A percentile compares a stretch with the other conserved stretches of the same genome.
phyloP scores from a whole-genome alignment of 2,329 filamentous ascomycete genomes.

The Fusarium circinatum region DNA sequence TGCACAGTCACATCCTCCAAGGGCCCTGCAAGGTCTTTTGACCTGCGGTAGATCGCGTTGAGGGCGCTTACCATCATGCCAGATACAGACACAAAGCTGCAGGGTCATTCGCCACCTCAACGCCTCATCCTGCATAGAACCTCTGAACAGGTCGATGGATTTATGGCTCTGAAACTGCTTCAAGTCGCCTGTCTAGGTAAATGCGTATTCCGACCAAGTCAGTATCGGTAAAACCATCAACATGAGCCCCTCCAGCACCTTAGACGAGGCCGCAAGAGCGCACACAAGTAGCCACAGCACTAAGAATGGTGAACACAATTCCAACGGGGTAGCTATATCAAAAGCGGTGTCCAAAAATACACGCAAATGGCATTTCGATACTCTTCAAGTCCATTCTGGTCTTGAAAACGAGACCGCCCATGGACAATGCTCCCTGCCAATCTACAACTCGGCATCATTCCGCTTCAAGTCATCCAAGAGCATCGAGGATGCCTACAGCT shows the following conservation, averaged over 20 bases:
- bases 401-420: not conserved
- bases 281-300: not conserved
- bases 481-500: not conserved
- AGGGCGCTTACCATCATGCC: not conserved
- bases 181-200: not conserved
- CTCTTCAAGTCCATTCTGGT: not conserved
- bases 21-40: not conserved
- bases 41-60: not conserved
- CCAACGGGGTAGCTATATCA: not conserved
- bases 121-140: not conserved
- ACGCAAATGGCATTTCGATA: not conserved
- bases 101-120: not conserved
- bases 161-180: not conserved
- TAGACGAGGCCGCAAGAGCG: not conserved
- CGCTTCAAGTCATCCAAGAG: not conserved
- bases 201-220: not conserved
- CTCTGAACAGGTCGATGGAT: not conserved
- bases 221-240: not conserved
- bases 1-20: not conserved
- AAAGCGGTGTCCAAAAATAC: not conserved
- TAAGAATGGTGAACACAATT: not conserved
- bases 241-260: not conserved
- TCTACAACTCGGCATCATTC: not conserved
- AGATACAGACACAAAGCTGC: not conserved
- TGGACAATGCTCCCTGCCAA: not conserved